Base-by-base conservation (phyloP, 176 grass and related monocot species). In the Oryza longistaminata region DNA sequence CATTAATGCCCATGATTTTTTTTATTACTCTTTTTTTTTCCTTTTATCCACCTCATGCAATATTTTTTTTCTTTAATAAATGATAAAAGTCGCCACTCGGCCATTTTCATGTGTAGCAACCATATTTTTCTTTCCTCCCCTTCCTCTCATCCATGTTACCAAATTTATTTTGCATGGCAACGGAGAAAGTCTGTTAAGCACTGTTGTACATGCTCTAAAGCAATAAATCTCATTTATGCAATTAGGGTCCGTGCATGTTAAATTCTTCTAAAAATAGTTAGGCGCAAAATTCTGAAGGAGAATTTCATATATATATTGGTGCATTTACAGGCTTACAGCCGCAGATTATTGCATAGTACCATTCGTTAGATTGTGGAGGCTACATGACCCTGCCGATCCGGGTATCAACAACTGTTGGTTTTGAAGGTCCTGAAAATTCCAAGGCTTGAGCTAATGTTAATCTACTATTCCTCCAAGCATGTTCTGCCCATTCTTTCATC, bases 401-500 rank as follows among this genome's bases (percentile, higher is more conserved):
- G 6, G 93, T 95, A 70, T 98, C 96, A 66, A 98, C 62, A 31
- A 85, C 73, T 12, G 79, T 37, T 17, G 70, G 86, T 49, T 93
- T 95, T 55, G 89, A 92, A 75, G 78, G 68, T 69, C 92, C 88
- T 58, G 89, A 82, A 82, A 89, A 89, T 16, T 90, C 93, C 45
- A 95, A 72, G 5, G 91, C 96, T 81, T 94, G 77, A 3, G 91
- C 80, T 35, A 98, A 74, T 65, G 91, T 91, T 85, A 94, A 48
- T 83, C 96, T 85, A 27, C 80, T 80, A 71, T 92, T 98, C 87
- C 80, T 90, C 96, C 96, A 98, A 6, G 74, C 45, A 68, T 73
- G 49, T 75, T 93, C 83, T n/a, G 93, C 87, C 93, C 96, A 98
- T 48, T 37, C 83, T 83, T 92, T 95, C 91, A 95, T 98, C 74